These are phyloP conservation scores for Pythium guiyangense DNA, from an alignment of 352 stramenopile species.

Conservation along the genomic window DNA sequence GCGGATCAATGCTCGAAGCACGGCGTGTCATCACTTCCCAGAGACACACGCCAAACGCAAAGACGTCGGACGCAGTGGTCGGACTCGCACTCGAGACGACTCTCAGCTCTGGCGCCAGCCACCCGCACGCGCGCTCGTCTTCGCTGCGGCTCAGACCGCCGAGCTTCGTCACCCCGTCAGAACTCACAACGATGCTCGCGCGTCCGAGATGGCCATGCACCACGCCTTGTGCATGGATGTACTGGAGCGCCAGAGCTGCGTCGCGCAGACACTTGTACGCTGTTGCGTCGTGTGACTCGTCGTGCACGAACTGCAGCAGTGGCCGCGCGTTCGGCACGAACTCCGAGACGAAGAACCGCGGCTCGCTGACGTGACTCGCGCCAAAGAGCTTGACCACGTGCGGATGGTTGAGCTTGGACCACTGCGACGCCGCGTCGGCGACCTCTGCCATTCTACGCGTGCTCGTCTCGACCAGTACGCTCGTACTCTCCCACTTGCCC, in stretches of 20 bases:
- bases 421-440: background rate
- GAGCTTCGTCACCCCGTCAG: constrained; percentile 5
- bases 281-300: background rate
- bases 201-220: constrained; percentile 11
- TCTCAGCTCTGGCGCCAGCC: constrained; percentile 14
- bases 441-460: background rate
- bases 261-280: constrained; percentile 18
- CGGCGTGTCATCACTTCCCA: background rate
- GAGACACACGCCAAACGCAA: background rate
- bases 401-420: constrained; percentile 3
- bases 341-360: constrained; percentile 1
- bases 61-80: constrained; percentile 17
- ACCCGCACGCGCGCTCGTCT: background rate
- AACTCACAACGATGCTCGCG: constrained; percentile 10
- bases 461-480: background rate
- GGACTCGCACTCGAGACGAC: background rate
- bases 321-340: background rate
- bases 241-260: constrained; percentile 19
- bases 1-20: background rate
- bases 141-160: constrained; percentile 8
- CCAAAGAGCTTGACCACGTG: constrained; percentile 7
- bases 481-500: constrained; percentile 1
- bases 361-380: background rate
- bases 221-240: constrained; percentile 18
- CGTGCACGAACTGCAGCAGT: background rate